Evolutionary conservation across 805 yeast genomes (phyloP).

Genomic region (Ogataea nakhonphanomensis): DNA sequence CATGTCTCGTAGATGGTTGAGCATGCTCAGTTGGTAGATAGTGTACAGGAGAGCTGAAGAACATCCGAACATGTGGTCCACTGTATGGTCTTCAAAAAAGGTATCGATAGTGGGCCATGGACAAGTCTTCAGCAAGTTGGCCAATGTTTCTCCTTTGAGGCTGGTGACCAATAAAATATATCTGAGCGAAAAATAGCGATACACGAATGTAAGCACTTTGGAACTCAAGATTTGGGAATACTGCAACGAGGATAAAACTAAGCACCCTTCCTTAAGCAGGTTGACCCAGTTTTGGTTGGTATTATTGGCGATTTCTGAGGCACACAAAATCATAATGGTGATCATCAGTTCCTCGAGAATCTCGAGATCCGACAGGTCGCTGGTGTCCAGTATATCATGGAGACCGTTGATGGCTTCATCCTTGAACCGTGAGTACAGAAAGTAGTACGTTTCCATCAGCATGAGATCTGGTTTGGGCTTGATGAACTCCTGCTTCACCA

Average conservation of each 20-base stretch:
- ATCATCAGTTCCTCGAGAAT: constrained; percentile 28
- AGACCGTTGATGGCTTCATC: constrained; percentile 30
- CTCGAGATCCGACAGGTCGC: constrained; percentile 19
- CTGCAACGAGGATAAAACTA: constrained; percentile 26
- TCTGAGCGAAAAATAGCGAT: constrained; percentile 32
- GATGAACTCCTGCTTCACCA: constrained; percentile 20
- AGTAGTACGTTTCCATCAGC: constrained; percentile 7
- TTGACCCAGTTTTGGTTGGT: constrained; percentile 31
- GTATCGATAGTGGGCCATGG: constrained; percentile 27
- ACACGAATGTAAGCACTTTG: constrained; percentile 28
- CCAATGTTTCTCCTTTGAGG: constrained; percentile 19
- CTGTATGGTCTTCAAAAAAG: constrained; percentile 23
- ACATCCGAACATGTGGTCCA: constrained; percentile 36
- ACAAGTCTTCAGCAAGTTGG: constrained; percentile 14
- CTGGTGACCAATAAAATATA: constrained; percentile 29
- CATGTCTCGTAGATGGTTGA: constrained; percentile 16
- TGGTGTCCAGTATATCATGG: constrained; percentile 27
- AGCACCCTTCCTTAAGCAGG: constrained; percentile 30
- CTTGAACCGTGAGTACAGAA: constrained; percentile 22
- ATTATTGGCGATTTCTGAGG: constrained; percentile 31
- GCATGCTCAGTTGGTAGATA: constrained; percentile 23
- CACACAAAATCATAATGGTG: constrained; percentile 30
- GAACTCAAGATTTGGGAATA: constrained; percentile 22
- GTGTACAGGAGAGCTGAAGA: constrained; percentile 29
- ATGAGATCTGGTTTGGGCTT: constrained; percentile 1